Percentiles rank a stretch among this genome's conserved stretches.
phyloP scores from a whole-genome alignment of 2,329 filamentous ascomycete species.

The Colletotrichum plurivorum region DNA sequence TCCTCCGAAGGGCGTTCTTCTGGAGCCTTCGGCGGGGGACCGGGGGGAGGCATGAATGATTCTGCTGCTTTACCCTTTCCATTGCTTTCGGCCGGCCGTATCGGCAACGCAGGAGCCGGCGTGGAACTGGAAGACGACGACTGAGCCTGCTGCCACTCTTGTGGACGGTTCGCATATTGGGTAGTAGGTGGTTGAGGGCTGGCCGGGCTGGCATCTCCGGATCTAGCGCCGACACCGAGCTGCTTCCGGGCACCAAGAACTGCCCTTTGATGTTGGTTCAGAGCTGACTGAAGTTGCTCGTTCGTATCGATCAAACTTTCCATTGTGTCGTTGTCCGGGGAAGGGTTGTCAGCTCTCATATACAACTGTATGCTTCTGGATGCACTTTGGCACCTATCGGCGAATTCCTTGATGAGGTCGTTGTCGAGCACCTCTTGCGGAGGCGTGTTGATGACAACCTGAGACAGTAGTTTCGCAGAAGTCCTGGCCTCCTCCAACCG shows the following conservation, averaged over 20 bases:
- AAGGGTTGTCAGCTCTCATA: slow-evolving; percentile 83
- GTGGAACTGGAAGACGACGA: slow-evolving; percentile 36
- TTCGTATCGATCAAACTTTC: slow-evolving; percentile 94
- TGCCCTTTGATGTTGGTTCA: slow-evolving; percentile 88
- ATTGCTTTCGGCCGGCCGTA: slow-evolving; percentile 33
- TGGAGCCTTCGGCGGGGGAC: slow-evolving; percentile 45
- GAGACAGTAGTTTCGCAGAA: slow-evolving; percentile 91
- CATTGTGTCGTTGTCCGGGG: slow-evolving; percentile 94
- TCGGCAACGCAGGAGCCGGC: slow-evolving; percentile 27
- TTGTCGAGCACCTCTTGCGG: slow-evolving; percentile 81
- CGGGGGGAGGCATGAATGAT: slow-evolving; percentile 36
- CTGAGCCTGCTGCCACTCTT: slow-evolving; percentile 44
- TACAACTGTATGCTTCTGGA: slow-evolving; percentile 87
- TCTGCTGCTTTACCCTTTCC: slow-evolving; percentile 48
- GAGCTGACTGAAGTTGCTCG: slow-evolving; percentile 86
- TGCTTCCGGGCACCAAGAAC: slow-evolving; percentile 75
- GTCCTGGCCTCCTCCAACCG: slow-evolving; percentile 92
- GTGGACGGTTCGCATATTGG: slow-evolving; percentile 39
- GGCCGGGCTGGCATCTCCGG: slow-evolving; percentile 46
- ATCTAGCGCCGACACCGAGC: slow-evolving; percentile 54
- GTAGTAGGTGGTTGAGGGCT: slow-evolving; percentile 40
- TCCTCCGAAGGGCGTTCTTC: slow-evolving; percentile 50
- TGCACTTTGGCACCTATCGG: slow-evolving; percentile 86
- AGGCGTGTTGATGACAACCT: slow-evolving; percentile 90
- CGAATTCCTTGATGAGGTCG: slow-evolving; percentile 94